A percentile compares a stretch with the other conserved stretches of the same genome.
phyloP scores from a whole-genome alignment of 2,329 filamentous ascomycete species.

The Pseudogymnoascus sp. region DNA sequence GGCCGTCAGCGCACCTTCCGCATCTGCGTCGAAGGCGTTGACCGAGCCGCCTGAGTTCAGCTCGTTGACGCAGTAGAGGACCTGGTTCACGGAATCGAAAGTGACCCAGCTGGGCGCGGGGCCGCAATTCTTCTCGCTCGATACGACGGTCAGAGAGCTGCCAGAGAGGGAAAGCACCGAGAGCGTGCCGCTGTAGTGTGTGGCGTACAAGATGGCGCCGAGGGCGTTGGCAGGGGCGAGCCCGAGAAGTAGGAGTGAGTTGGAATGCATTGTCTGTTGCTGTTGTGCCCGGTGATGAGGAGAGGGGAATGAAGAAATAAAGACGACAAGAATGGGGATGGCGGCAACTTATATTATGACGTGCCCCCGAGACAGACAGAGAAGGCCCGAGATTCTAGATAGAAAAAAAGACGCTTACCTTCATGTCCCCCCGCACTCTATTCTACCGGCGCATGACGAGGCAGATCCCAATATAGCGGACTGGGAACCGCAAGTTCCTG shows the following conservation, averaged over 20 bases:
- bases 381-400: background rate
- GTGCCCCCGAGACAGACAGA: background rate
- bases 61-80: conserved; percentile 41
- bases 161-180: conserved; percentile 33
- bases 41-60: conserved; percentile 30
- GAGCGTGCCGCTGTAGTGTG: conserved; percentile 39
- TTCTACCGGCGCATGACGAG: background rate
- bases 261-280: background rate
- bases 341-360: background rate
- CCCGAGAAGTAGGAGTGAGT: background rate
- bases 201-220: background rate
- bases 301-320: background rate
- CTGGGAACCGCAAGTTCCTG: background rate
- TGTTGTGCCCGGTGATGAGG: background rate
- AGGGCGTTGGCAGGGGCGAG: background rate
- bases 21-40: conserved; percentile 30
- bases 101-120: conserved; percentile 40
- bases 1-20: conserved; percentile 33
- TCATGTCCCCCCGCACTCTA: background rate
- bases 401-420: background rate
- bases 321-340: background rate
- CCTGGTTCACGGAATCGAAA: conserved; percentile 31
- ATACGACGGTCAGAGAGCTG: conserved; percentile 23
- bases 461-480: background rate
- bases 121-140: conserved; percentile 17